These are phyloP conservation scores for Penicillium sp. DNA, from an alignment of 2,329 filamentous ascomycete species.

Conservation along the genomic window DNA sequence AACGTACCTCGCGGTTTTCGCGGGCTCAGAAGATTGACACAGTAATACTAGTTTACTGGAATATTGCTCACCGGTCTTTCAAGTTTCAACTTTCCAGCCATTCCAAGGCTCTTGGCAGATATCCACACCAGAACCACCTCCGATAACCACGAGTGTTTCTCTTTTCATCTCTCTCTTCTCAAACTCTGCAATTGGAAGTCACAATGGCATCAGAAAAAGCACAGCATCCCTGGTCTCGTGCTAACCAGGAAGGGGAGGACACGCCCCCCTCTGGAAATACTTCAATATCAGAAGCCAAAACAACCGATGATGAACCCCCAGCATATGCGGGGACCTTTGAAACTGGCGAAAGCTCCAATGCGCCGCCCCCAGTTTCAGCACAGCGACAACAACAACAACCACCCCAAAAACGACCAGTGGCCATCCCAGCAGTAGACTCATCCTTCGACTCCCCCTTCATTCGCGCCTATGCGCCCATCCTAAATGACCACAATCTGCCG, in stretches of 20 bases:
- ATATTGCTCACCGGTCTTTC: no score
- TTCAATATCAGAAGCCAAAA: neutral
- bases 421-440: conserved; percentile 7
- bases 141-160: no score
- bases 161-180: no score
- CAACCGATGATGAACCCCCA: neutral
- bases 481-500: conserved; percentile 6
- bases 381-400: neutral
- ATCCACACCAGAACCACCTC: no score
- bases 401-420: neutral
- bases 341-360: neutral
- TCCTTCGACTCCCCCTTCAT: conserved; percentile 7
- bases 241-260: neutral
- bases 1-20: no score
- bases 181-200: no score
- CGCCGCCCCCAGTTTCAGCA: neutral
- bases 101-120: no score
- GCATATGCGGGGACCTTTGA: neutral
- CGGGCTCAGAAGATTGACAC: no score
- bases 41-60: no score
- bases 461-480: conserved; percentile 6
- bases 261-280: neutral
- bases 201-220: neutral
- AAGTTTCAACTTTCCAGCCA: no score
- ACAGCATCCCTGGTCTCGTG: neutral